A percentile compares a stretch with the other conserved stretches of the same genome.
These are phyloP conservation scores for Penicillium sp. DNA, from an alignment of 2,329 filamentous ascomycete species.

Conservation along the genomic window DNA sequence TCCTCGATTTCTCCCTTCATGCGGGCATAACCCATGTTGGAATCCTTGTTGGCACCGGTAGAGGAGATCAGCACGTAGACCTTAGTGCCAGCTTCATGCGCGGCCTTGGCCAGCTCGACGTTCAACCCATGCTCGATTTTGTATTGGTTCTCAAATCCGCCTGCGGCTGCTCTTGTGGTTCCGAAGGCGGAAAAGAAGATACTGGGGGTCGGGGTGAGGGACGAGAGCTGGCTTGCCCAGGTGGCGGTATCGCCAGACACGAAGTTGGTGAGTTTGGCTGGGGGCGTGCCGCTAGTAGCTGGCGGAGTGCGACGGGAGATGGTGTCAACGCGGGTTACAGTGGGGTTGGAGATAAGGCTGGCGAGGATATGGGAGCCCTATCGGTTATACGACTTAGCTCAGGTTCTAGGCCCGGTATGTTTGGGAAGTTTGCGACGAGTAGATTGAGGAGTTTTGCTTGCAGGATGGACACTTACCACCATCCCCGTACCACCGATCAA, in stretches of 20 bases:
- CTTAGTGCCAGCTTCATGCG: slow-evolving; percentile 61
- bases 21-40: slow-evolving; percentile 47
- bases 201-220: slow-evolving; percentile 48
- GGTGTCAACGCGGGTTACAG: slow-evolving; percentile 37
- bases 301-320: slow-evolving; percentile 40
- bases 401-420: not conserved
- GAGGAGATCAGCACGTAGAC: slow-evolving; percentile 71
- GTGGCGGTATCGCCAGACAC: slow-evolving; percentile 57
- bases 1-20: slow-evolving; percentile 91
- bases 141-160: slow-evolving; percentile 68
- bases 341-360: slow-evolving; percentile 36
- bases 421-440: not conserved
- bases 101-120: slow-evolving; percentile 64
- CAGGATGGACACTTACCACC: slow-evolving; percentile 35
- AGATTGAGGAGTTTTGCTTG: not conserved
- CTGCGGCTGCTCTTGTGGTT: slow-evolving; percentile 67
- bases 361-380: slow-evolving; percentile 67
- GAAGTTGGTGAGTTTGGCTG: slow-evolving; percentile 57
- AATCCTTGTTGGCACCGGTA: slow-evolving; percentile 45
- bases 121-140: slow-evolving; percentile 85
- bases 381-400: slow-evolving; percentile 25
- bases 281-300: slow-evolving; percentile 40
- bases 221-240: slow-evolving; percentile 57
- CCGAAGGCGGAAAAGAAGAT: slow-evolving; percentile 70
- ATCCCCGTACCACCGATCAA: slow-evolving; percentile 43